A percentile compares a stretch with the other conserved stretches of the same genome.
Conservation (phyloP, 2,329 filamentous ascomycete genomes). For the Claviceps purpurea region DNA sequence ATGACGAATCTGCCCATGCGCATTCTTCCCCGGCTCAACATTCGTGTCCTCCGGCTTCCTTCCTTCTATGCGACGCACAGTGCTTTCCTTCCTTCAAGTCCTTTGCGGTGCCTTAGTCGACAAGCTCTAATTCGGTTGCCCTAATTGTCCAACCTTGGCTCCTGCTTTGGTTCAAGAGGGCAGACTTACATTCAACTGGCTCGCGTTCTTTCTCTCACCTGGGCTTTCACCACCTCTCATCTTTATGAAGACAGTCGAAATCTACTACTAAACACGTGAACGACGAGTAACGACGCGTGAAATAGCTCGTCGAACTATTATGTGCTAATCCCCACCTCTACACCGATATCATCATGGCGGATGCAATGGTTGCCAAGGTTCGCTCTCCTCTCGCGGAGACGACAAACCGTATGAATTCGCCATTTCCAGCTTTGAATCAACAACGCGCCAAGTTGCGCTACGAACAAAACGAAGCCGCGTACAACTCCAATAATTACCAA, state of each 20-base stretch:
- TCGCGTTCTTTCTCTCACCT: conserved; percentile 1
- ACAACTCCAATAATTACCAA: conserved; percentile 4
- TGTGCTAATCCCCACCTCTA: conserved; percentile 19
- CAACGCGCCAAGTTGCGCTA: conserved; percentile 18
- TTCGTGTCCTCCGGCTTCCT: neutral
- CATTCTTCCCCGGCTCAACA: neutral
- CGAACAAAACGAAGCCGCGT: conserved; percentile 11
- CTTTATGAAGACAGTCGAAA: neutral
- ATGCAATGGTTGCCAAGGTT: conserved; percentile 16
- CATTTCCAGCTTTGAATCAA: conserved; percentile 15
- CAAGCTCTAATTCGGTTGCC: neutral
- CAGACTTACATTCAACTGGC: neutral
- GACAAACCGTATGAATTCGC: conserved; percentile 32
- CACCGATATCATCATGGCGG: conserved; percentile 16
- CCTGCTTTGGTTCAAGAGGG: conserved; percentile 1
- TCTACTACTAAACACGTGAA: conserved; percentile 3
- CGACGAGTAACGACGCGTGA: conserved; percentile 4
- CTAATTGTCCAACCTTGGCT: neutral
- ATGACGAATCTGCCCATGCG: conserved; percentile 1
- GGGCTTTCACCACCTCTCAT: neutral
- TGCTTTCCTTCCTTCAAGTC: neutral
- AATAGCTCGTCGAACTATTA: conserved; percentile 15
- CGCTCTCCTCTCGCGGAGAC: conserved; percentile 34
- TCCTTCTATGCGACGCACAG: neutral
- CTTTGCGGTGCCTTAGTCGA: neutral